Evolutionary conservation across 176 grass and related monocot species (phyloP), one percentile per base, ranked within the genome.

Genomic region (Paspalum vaginatum): DNA sequence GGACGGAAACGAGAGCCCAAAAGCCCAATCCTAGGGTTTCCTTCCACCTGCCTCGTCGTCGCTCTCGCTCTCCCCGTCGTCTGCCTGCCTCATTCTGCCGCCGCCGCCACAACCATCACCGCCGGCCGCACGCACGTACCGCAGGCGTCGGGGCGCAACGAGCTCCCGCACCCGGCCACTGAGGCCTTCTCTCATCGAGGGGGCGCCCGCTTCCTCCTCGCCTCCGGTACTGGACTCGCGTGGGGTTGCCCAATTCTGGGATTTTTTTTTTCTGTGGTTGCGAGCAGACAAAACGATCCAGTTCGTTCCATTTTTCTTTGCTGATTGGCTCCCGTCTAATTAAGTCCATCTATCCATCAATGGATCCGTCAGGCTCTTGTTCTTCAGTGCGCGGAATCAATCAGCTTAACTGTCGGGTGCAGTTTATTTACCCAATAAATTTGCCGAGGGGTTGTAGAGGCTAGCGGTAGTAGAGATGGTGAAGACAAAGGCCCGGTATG

Each of bases 401-500:
- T 27, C 44, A 22, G 26, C 58, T 61, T 7, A 48, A 8, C 21
- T 17, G 17, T 1, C 20, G n/a, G 20, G 11, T 13, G n/a, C 40
- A 22, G 40, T 45, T 44, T 22, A 21, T 67, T 68, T 22, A 11
- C 43, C n/a, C 13, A 66, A 69, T 11, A 14, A 7, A 15, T 8
- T 25, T 49, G 13, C 4, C 18, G 53, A 25, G 47, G 14, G 14
- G 37, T 65, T 32, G 32, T 32, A n/a, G 59, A 75, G 13, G 6
- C 18, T 64, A 25, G 47, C n/a, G 14, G 37, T 65, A n/a, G 37
- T 65, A n/a, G 70, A 75, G 48, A 66, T 75, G 81, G 60, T 46
- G 70, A 83, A 75, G 60, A 48, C 60, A 15, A 83, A 39, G 15
- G 70, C 13, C 10, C 59, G 60, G 81, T 83, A 66, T 65, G 60